These are phyloP conservation scores for Plasmodium coatneyi DNA, from an alignment of 169 alveolate genomes.

Conservation along the genomic window DNA sequence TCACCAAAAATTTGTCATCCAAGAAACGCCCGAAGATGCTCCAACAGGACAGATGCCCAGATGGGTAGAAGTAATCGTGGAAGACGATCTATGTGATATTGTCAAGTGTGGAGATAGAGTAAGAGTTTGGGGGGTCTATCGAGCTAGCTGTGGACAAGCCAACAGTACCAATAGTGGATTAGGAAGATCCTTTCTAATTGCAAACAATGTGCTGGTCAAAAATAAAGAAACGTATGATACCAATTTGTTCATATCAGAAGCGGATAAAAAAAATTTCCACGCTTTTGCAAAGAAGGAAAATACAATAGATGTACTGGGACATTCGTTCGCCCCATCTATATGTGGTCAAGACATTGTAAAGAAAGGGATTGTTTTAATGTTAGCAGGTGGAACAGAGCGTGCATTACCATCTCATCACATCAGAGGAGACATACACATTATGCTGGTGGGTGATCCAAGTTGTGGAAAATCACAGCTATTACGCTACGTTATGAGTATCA, in stretches of 20 bases:
- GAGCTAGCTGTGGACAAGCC: conserved; percentile 89
- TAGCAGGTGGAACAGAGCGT: conserved; percentile 97
- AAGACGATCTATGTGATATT: conserved; percentile 93
- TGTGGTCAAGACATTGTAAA: conserved; percentile 96
- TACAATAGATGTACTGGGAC: conserved; percentile 91
- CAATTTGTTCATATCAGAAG: conserved; percentile 80
- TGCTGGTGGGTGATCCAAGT: conserved; percentile 99
- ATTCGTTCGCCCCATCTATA: conserved; percentile 97
- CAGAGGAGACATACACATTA: conserved; percentile 98
- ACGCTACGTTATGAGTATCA: conserved; percentile 93
- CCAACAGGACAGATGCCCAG: conserved; percentile 99
- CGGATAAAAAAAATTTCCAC: conserved; percentile 81
- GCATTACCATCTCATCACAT: conserved; percentile 87
- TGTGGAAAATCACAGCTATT: conserved; percentile 98
- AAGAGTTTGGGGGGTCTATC: conserved; percentile 97
- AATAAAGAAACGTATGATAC: conserved; percentile 77
- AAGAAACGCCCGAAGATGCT: conserved; percentile 98
- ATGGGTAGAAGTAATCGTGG: conserved; percentile 94
- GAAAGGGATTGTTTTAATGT: conserved; percentile 93
- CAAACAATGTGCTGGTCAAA: conserved; percentile 88
- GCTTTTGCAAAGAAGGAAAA: conserved; percentile 85
- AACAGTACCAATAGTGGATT: conserved; percentile 89
- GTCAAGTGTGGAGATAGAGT: conserved; percentile 92
- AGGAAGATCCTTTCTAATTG: conserved; percentile 93
- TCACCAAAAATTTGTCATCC: conserved; percentile 92